Evolutionary conservation across 768 basidiomycete genomes (phyloP).

Genomic region (Mycena indigotica): DNA sequence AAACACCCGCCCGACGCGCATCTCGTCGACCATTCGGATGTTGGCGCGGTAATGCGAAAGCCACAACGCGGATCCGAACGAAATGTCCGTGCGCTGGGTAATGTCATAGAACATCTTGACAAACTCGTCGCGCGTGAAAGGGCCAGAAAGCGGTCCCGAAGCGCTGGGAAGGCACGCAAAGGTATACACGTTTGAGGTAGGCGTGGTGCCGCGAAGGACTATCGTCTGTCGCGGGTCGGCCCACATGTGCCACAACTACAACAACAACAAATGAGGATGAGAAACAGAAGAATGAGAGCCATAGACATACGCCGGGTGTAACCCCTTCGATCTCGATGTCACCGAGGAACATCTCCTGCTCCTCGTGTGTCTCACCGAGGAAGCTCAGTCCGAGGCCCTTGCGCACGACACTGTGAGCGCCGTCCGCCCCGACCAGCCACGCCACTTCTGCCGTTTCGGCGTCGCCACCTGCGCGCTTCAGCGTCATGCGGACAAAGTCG

Average conservation of each 20-base stretch:
- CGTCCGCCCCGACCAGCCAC: too few species aligned
- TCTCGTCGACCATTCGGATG: conserved; percentile 49
- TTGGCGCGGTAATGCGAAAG: conserved; percentile 40
- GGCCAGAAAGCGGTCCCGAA: conserved; percentile 31
- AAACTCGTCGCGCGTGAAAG: too few species aligned
- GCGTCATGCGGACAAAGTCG: too few species aligned
- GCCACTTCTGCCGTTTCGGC: too few species aligned
- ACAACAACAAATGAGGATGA: conserved; percentile 16
- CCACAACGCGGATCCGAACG: conserved; percentile 31
- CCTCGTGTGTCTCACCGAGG: conserved; percentile 17
- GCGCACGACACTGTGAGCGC: too few species aligned
- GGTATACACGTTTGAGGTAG: neutral
- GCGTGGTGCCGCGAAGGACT: neutral
- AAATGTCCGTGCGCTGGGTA: conserved; percentile 29
- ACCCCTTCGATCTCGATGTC: conserved; percentile 20
- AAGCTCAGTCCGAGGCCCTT: conserved; percentile 20
- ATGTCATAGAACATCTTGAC: conserved; percentile 29
- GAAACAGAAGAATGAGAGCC: too few species aligned
- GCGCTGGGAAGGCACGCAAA: conserved; percentile 5
- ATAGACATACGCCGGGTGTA: conserved; percentile 9
- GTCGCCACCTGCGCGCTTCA: too few species aligned
- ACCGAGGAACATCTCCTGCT: conserved; percentile 10
- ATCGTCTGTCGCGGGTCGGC: neutral
- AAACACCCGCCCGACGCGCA: conserved; percentile 46
- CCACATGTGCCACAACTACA: conserved; percentile 22